Evolutionary conservation across 345 rosid species (phyloP).

Genomic region (Eutrema japonicum): DNA sequence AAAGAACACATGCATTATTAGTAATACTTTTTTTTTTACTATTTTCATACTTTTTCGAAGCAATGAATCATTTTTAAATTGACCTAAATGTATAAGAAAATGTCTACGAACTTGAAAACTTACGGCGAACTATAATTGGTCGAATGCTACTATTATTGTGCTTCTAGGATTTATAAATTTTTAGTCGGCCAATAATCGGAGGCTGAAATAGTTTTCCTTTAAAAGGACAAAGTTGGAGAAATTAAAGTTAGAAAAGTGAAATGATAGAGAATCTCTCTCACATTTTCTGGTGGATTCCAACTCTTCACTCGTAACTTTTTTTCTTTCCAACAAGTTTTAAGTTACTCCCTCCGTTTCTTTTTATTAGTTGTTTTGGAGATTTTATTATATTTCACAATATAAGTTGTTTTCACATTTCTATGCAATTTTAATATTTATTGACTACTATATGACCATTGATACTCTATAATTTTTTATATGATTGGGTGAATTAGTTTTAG

Average conservation of each 20-base stretch:
- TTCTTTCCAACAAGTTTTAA: conserved; percentile 30
- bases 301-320: conserved; percentile 35
- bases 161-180: conserved; percentile 27
- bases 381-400: no score
- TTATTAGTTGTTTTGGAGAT: no score
- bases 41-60: conserved; percentile 32
- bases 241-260: conserved; percentile 32
- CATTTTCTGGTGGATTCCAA: conserved; percentile 46
- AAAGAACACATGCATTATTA: conserved; percentile 28
- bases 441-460: no score
- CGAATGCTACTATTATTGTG: conserved; percentile 41
- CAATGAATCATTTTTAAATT: conserved; percentile 17
- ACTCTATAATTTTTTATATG: no score
- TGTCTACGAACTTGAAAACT: conserved; percentile 27
- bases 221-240: conserved; percentile 31
- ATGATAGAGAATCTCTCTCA: conserved; percentile 32
- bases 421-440: no score
- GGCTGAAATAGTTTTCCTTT: conserved; percentile 18
- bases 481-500: no score
- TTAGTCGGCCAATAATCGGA: conserved; percentile 42
- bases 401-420: no score
- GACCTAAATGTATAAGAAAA: conserved; percentile 23
- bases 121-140: conserved; percentile 45
- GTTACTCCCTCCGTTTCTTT: no score
- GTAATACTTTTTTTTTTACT: not conserved